These are phyloP conservation scores for Neoboletus subvelutipes DNA, from an alignment of 768 basidiomycete genomes.

Conservation along the genomic window DNA sequence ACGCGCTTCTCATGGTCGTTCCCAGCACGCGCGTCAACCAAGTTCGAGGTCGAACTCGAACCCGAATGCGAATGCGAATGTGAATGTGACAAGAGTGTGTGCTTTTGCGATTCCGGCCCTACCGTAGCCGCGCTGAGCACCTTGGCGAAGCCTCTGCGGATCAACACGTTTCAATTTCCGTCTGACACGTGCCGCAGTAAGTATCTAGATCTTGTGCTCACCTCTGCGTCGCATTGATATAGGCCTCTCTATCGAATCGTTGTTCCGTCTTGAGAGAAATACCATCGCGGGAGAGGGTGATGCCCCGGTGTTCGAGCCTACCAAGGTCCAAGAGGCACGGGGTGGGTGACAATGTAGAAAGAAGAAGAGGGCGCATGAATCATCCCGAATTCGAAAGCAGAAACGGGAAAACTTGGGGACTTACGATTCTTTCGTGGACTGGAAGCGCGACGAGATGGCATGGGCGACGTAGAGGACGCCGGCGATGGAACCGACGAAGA, in stretches of 20 bases:
- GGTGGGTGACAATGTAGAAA: neutral
- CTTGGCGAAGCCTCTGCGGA: constrained; percentile 49
- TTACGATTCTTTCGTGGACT: constrained; percentile 56
- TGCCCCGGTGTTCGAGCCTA: constrained; percentile 50
- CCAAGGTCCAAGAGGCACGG: neutral
- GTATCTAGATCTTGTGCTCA: constrained; percentile 22
- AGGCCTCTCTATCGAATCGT: constrained; percentile 59
- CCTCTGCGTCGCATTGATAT: constrained; percentile 76
- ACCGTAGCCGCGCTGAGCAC: constrained; percentile 49
- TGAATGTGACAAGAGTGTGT: constrained; percentile 7
- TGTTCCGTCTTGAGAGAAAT: constrained; percentile 64
- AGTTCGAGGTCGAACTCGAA: neutral
- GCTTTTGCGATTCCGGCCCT: constrained; percentile 9
- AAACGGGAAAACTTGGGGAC: constrained; percentile 19
- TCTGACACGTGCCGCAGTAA: neutral
- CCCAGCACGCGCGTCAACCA: neutral
- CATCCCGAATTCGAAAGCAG: neutral
- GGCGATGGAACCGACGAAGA: constrained; percentile 48
- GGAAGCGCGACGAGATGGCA: constrained; percentile 41
- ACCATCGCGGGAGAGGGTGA: constrained; percentile 57
- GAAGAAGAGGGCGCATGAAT: neutral
- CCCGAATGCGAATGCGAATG: neutral
- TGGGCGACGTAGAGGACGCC: constrained; percentile 40
- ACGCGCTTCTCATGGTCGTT: neutral
- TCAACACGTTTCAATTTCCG: neutral